Conservation (phyloP, 139 green algal genomes). For the Haematococcus sp. region DNA sequence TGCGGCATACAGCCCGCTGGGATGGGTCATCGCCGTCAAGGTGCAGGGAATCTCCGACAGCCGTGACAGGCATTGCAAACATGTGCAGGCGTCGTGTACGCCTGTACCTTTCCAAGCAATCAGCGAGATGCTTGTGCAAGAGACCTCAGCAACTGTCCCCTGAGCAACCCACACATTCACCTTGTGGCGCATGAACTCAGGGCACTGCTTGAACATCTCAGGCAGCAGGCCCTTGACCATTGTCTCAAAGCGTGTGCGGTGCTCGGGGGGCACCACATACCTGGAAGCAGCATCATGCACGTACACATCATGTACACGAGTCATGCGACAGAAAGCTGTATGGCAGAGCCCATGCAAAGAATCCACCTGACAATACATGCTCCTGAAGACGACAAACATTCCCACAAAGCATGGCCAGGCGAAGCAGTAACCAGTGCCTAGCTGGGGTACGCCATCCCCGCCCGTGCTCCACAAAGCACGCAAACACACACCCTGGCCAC, state of each 20-base stretch:
- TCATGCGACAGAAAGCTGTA: neutral
- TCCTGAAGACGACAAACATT: neutral
- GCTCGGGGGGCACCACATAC: constrained; percentile 75
- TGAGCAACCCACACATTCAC: too few species aligned
- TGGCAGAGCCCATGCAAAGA: too few species aligned
- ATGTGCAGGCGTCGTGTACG: neutral
- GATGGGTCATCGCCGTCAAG: neutral
- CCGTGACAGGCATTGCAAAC: neutral
- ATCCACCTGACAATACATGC: neutral
- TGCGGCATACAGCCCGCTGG: constrained; percentile 37
- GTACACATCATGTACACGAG: neutral
- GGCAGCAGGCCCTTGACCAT: constrained; percentile 56
- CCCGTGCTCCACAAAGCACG: too few species aligned
- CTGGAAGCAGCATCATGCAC: constrained; percentile 15
- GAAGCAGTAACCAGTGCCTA: too few species aligned
- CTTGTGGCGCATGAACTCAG: constrained; percentile 68
- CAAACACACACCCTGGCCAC: too few species aligned
- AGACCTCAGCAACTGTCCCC: too few species aligned
- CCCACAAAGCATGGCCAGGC: neutral
- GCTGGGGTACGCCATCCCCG: too few species aligned
- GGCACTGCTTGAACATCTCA: constrained; percentile 48
- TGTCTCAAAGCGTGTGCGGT: constrained; percentile 68
- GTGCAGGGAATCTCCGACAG: neutral
- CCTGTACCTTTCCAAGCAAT: too few species aligned
- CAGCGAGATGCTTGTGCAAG: too few species aligned